phyloP scores from a whole-genome alignment of 2,329 filamentous ascomycete genomes.

The Scytalidium lignicola region DNA sequence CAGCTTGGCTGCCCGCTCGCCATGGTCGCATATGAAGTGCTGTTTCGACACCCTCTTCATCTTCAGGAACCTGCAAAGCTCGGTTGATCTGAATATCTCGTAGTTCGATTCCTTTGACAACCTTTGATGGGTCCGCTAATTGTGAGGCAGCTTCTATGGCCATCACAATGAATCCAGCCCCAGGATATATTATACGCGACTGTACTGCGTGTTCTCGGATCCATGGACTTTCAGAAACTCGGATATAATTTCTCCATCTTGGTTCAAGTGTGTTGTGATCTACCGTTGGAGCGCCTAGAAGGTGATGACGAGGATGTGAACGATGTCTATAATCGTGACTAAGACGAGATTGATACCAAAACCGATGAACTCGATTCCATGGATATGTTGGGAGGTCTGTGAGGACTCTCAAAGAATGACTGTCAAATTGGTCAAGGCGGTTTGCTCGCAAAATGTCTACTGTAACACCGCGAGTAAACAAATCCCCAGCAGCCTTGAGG shows the following conservation, averaged over 20 bases:
- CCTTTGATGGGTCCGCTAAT: background rate
- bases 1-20: constrained; percentile 32
- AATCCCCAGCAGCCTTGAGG: background rate
- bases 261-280: constrained; percentile 14
- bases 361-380: background rate
- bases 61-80: constrained; percentile 40
- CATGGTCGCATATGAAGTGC: constrained; percentile 38
- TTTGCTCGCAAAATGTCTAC: background rate
- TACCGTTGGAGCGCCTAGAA: constrained; percentile 34
- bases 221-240: constrained; percentile 30
- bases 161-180: constrained; percentile 24
- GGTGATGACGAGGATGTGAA: constrained; percentile 39
- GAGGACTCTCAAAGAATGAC: background rate
- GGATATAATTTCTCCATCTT: constrained; percentile 24
- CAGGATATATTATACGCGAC: constrained; percentile 19
- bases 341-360: background rate
- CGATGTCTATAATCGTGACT: constrained; percentile 17
- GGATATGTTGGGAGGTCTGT: background rate
- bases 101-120: constrained; percentile 14
- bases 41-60: constrained; percentile 34
- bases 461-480: background rate
- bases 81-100: constrained; percentile 38
- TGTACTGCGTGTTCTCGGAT: constrained; percentile 32
- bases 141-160: constrained; percentile 20
- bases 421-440: background rate